Base-by-base conservation (phyloP, 2,329 filamentous ascomycete species). In the Emmonsia crescens region DNA sequence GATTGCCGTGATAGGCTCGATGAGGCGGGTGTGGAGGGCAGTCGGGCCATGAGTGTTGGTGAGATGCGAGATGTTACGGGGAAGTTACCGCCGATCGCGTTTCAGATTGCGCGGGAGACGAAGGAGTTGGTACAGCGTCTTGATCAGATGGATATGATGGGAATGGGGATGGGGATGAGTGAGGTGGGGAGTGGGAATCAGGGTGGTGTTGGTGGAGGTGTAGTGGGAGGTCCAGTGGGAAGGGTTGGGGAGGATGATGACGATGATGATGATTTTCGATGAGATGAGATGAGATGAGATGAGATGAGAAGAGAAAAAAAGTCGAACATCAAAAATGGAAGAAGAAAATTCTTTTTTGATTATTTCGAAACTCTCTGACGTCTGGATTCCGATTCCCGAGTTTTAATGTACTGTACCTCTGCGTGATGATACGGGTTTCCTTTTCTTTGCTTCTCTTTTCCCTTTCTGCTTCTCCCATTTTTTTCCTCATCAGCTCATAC, bases 21-120 rank as follows among this genome's bases (percentile, higher is more conserved):
- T 24, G 83, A 85, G 69, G 82, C 86, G 62, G 82, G 82, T 61
- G 77, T 83, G 42, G 83, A 83, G 42, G 87, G 86, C 31, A 78
- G 83, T 66, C 80, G 83, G 9, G 81, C 88, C 31, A 82, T 80
- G 8, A 79, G 80, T 56, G 75, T 79, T 19, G 78, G 79, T 48
- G 77, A 83, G 55, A 66, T 75, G 24, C 76, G 74, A 6, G 79
- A 79, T 69, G 87, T 87, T 79, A 87, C 83, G 60, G 85, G 88
- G 72, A 86, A 84, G 33, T 77, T 96, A 58, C 89, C 89, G 12
- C 89, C 89, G 1, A 85, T 94, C 67, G 89, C 89, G n/a, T 95
- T 95, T 74, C 88, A 91, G 74, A 88, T 93, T 71, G 90, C 89
- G 6, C 82, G 88, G 63, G 88, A 91, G 74, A 89, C 88, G 59